Base-by-base conservation (phyloP, 2,329 filamentous ascomycete species). In the Penicillium sp. region DNA sequence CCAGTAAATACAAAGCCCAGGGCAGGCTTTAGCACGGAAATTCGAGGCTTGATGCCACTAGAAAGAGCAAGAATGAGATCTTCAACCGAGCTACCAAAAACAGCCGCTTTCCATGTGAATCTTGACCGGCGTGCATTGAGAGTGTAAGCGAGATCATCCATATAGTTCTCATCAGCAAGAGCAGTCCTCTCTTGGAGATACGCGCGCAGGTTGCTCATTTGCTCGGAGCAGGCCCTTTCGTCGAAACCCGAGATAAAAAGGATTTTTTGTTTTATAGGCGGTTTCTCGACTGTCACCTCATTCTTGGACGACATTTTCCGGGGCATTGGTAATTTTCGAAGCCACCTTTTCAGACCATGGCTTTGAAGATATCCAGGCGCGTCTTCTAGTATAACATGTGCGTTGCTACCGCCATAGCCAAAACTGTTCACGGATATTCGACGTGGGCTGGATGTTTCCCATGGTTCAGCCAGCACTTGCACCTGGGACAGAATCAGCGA, bases 211-310 rank as follows among this genome's bases (percentile, higher is more conserved):
- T 2, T 33, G 5, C 32, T 25, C n/a, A 45, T 33, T 6, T 55
- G 45, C 1, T 34, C 37, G 0, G 29, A 16, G n/a, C 55, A 44
- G 0, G 49, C 47, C 11, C 6, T 5, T 18, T 57, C 51, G 22
- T 57, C 52, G 20, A 50, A 52, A 1, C 41, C 51, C 8, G 55
- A 56, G 0, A 59, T n/a, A 25, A 52, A 39, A 17, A 54, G 54
- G 3, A 59, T 30, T 11, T 22, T 22, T 9, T 5, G 5, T 9
- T 22, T 22, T 22, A 22, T 22, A 22, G 18, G 5, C 5, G 18
- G 18, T 22, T 5, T 22, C 5, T 5, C 18, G 5, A 5, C 9
- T 5, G 18, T 22, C 9, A 5, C 18, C 18, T 22, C 5, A 5
- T 5, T 5, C 18, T 22, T 22, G 18, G 9, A 5, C 5, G 18